Evolutionary conservation across 176 grass and related monocot genomes (phyloP), one percentile per base, ranked within the genome.

Genomic region (Triticum turgidum): DNA sequence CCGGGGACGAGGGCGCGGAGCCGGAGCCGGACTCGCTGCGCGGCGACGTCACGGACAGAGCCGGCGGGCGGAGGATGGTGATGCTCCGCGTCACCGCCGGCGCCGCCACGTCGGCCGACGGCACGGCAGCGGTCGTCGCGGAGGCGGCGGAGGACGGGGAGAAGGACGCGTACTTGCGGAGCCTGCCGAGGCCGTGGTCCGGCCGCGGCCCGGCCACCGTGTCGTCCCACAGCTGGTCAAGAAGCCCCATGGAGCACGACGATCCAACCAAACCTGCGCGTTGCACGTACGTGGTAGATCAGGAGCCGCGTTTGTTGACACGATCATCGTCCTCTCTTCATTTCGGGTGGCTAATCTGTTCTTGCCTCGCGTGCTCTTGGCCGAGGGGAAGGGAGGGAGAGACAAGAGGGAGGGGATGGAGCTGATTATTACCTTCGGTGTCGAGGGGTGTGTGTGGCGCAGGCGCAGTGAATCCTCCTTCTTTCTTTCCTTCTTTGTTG

Each of bases 191-290:
- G 83, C 95, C 95, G 61, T 87, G 86, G 33, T 95, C 93, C 68
- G 95, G 95, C 45, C 70, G 80, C 11, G 95, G 95, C 18, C 95
- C 95, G 41, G 95, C 93, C 61, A 98, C 86, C 11, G 95, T 98
- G 86, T 98, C 95, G 83, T 98, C 95, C 95, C 95, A 98, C n/a
- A 98, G 95, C 73, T 93, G 93, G 80, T 95, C 89, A 35, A 98
- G 88, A 82, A 98, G 86, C 4, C 91, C 84, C 95, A 98, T 98
- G 81, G 52, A 62, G 1, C 3, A 21, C 9, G 25, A 3, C 64
- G 59, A 37, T 5, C 49, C 11, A 0, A 3, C 11, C 9, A 67
- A 25, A 74, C 27, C 78, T 90, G 79, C 79, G 30, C 41, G 81
- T n/a, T 44, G 33, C 15, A 76, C 39, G 37, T 86, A n/a, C 27